Conservation (phyloP, 2,329 filamentous ascomycete species). For the Onygenales sp. region DNA sequence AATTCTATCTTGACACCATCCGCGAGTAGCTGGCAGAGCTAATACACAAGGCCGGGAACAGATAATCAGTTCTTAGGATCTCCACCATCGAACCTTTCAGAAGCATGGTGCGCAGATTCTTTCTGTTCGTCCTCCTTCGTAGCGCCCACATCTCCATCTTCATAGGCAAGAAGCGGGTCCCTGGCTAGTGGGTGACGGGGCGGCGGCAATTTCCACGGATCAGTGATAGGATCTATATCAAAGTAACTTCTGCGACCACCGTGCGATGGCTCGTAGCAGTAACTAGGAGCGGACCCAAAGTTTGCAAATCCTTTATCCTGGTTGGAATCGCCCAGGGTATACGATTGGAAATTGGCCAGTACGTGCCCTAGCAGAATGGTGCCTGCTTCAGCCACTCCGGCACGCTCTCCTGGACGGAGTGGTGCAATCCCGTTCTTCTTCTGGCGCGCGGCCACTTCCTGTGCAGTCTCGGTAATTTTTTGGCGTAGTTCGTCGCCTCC, state of each 20-base stretch:
- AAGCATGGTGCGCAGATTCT: not conserved
- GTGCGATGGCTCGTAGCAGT: slow-evolving; percentile 4
- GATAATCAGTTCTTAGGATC: too few relatives aligned
- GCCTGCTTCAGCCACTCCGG: slow-evolving; percentile 3
- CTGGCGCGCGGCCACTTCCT: slow-evolving; percentile 2
- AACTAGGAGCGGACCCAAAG: slow-evolving; percentile 7
- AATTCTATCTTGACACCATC: too few relatives aligned
- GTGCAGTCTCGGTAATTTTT: slow-evolving; percentile 4
- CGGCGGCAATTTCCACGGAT: slow-evolving; percentile 1
- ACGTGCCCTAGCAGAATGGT: slow-evolving; percentile 6
- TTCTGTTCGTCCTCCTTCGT: not conserved
- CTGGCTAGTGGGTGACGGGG: not conserved
- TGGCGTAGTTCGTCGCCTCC: slow-evolving; percentile 5
- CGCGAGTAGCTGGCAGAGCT: too few relatives aligned
- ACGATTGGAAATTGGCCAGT: slow-evolving; percentile 10
- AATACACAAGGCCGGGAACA: too few relatives aligned
- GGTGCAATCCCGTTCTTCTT: not conserved
- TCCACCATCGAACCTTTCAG: not conserved
- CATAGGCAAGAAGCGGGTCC: not conserved
- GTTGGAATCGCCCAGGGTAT: slow-evolving; percentile 3
- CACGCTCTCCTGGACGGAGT: not conserved
- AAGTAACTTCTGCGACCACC: slow-evolving; percentile 5
- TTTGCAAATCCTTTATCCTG: slow-evolving; percentile 9
- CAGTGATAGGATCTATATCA: slow-evolving; percentile 3
- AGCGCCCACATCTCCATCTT: not conserved